A percentile compares a stretch with the other conserved stretches of the same genome.
phyloP scores from a whole-genome alignment of 1,284 basidiomycete genomes.

The Ceratobasidium sp. region DNA sequence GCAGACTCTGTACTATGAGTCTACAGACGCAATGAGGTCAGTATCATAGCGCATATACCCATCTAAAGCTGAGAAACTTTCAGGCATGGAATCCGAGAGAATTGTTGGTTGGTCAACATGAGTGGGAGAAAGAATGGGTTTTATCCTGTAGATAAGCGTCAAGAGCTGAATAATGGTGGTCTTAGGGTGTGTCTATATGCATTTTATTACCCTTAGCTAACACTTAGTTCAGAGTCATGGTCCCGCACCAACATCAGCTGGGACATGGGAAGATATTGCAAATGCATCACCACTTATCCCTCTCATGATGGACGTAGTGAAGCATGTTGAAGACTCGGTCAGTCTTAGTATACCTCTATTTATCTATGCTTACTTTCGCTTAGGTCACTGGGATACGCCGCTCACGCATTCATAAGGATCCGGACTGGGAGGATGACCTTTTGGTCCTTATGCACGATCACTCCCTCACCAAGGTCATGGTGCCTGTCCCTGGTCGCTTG shows the following conservation, averaged over 20 bases:
- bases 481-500: neutral
- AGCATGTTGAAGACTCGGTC: slow-evolving; percentile 12
- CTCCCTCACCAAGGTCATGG: neutral
- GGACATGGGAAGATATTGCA: neutral
- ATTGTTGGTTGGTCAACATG: slow-evolving; percentile 14
- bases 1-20: slow-evolving; percentile 1
- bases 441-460: neutral
- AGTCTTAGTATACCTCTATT: neutral
- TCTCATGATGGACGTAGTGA: neutral
- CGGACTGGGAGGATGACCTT: neutral
- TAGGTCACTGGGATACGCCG: neutral
- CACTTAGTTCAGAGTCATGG: too few relatives aligned
- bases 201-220: neutral
- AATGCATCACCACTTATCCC: neutral
- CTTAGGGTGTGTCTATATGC: neutral
- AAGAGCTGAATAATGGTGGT: slow-evolving; percentile 15
- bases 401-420: slow-evolving; percentile 7
- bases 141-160: slow-evolving; percentile 10
- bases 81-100: neutral
- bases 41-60: neutral
- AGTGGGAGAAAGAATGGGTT: neutral
- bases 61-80: too few relatives aligned
- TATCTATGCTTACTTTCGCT: neutral
- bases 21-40: neutral
- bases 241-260: too few relatives aligned